Conservation (phyloP, 116 monocot species). For the Cymodocea nodosa region DNA sequence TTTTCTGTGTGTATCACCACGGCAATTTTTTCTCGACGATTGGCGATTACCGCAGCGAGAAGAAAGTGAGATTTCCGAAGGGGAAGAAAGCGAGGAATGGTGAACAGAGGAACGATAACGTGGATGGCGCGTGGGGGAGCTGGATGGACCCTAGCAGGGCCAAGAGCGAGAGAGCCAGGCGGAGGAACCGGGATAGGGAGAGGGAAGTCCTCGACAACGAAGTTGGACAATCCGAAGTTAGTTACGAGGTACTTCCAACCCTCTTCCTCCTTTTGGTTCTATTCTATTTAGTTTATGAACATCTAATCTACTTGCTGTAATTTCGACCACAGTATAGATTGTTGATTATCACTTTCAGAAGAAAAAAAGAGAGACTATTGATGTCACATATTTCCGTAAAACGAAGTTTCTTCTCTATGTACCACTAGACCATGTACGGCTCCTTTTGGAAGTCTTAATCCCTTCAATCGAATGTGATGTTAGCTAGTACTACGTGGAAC, state of each 20-base stretch:
- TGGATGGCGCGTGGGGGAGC: constrained; percentile 3
- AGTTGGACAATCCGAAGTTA: constrained; percentile 15
- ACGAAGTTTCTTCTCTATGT: too few relatives aligned
- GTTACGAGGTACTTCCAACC: constrained; percentile 14
- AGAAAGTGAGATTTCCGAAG: constrained; percentile 23
- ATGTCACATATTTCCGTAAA: too few relatives aligned
- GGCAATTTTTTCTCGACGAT: too few relatives aligned
- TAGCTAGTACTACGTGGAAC: too few relatives aligned
- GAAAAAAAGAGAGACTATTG: too few relatives aligned
- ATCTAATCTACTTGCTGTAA: neutral
- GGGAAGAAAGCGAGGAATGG: constrained; percentile 20
- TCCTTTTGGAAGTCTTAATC: too few relatives aligned
- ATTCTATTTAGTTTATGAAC: neutral
- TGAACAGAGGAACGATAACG: neutral
- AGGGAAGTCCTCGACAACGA: constrained; percentile 11
- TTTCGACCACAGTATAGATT: too few relatives aligned
- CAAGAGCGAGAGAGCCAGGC: constrained; percentile 20
- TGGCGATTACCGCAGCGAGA: constrained; percentile 7
- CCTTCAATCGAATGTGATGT: too few relatives aligned
- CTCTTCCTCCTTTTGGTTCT: neutral
- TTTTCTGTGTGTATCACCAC: too few relatives aligned
- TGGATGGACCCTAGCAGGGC: constrained; percentile 21
- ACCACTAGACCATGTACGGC: too few relatives aligned
- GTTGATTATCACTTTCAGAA: too few relatives aligned
- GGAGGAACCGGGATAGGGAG: constrained; percentile 17